Evolutionary conservation across 768 basidiomycete genomes (phyloP).

Genomic region (Trametes villosa): DNA sequence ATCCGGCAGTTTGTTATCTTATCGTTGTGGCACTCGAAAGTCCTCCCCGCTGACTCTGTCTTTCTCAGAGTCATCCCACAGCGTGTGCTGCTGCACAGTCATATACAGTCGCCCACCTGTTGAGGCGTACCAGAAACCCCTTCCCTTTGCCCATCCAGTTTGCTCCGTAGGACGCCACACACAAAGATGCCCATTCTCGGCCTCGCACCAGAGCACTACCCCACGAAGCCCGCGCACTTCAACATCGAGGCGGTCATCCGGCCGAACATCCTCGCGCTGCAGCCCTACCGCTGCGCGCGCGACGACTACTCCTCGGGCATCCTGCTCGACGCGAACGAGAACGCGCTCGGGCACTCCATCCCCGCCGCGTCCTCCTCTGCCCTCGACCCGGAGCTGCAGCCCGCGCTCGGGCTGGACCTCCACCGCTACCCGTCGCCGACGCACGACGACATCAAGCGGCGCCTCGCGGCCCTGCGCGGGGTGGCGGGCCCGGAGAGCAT

Average conservation of each 20-base stretch:
- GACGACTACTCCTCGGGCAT: conserved; percentile 94
- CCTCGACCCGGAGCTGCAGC: conserved; percentile 41
- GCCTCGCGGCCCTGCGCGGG: conserved; percentile 73
- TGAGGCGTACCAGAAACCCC: too few species aligned
- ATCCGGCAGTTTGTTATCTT: conserved; percentile 12
- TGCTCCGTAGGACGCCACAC: too few species aligned
- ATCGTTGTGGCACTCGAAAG: conserved; percentile 1
- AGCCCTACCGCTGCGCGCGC: conserved; percentile 93
- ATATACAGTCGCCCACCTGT: background rate
- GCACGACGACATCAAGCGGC: conserved; percentile 75
- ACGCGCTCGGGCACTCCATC: conserved; percentile 88
- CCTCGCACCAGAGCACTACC: conserved; percentile 47
- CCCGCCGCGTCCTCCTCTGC: conserved; percentile 36
- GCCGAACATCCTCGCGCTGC: conserved; percentile 90
- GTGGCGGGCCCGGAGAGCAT: conserved; percentile 65
- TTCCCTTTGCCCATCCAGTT: too few species aligned
- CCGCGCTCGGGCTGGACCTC: conserved; percentile 55
- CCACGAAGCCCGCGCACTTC: conserved; percentile 76
- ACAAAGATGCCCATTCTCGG: conserved; percentile 66
- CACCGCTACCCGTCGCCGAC: conserved; percentile 96
- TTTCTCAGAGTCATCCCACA: background rate
- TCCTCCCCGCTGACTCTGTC: background rate
- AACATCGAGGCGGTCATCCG: conserved; percentile 82
- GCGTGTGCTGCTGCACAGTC: conserved; percentile 15
- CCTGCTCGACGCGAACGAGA: conserved; percentile 97